These are phyloP conservation scores for Chalara sp. DNA, from an alignment of 2,329 filamentous ascomycete species.

Conservation along the genomic window DNA sequence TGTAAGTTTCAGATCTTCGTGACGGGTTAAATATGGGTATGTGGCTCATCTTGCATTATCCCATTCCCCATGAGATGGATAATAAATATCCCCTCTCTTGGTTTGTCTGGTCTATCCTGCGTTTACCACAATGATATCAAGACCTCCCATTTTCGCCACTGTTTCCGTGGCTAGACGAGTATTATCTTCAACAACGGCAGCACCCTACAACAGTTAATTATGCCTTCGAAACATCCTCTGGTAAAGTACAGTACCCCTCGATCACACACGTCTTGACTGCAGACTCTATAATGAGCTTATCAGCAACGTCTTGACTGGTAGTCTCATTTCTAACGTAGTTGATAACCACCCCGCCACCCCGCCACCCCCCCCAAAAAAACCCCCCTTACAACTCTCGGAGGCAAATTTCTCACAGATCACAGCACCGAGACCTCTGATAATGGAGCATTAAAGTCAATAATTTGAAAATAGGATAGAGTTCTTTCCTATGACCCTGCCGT, in stretches of 20 bases:
- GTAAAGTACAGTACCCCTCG: neutral
- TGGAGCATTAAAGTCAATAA: too few species aligned
- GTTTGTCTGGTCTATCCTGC: conserved; percentile 30
- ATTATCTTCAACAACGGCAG: conserved; percentile 25
- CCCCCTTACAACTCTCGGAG: too few species aligned
- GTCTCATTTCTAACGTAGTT: too few species aligned
- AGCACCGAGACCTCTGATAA: too few species aligned
- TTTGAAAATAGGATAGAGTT: too few species aligned
- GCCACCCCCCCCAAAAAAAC: too few species aligned
- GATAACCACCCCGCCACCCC: too few species aligned
- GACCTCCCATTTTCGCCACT: conserved; percentile 46
- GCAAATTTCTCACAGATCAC: too few species aligned
- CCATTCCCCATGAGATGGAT: neutral
- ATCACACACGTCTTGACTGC: neutral
- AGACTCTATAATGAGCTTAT: neutral
- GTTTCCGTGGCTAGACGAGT: conserved; percentile 43
- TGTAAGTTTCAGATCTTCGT: too few species aligned
- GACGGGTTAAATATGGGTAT: too few species aligned
- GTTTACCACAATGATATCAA: conserved; percentile 58
- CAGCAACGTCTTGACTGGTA: neutral
- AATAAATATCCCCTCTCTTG: neutral
- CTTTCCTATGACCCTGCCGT: too few species aligned
- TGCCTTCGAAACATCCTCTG: neutral
- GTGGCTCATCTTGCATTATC: too few species aligned
- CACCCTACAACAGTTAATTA: neutral